Evolutionary conservation across 2,329 filamentous ascomycete genomes (phyloP).

Genomic region (Trichothecium roseum): DNA sequence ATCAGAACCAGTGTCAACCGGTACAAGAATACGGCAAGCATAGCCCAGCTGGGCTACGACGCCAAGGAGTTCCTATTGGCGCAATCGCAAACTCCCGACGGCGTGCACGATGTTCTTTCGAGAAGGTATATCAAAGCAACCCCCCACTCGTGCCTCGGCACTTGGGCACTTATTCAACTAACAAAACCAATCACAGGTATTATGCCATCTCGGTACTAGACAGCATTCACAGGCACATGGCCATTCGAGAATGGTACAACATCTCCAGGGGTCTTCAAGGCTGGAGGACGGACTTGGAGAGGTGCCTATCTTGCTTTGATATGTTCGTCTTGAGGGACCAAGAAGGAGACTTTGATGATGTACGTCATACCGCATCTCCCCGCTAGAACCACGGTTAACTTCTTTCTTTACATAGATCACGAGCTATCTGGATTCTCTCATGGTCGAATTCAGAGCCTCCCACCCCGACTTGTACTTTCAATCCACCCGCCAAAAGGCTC

Average conservation of each 20-base stretch:
- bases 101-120: slow-evolving; percentile 64
- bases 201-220: slow-evolving; percentile 66
- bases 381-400: not conserved
- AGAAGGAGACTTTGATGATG: slow-evolving; percentile 64
- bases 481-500: slow-evolving; percentile 57
- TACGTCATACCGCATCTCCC: slow-evolving; percentile 24
- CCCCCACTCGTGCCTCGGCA: too few species aligned
- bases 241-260: slow-evolving; percentile 65
- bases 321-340: slow-evolving; percentile 73
- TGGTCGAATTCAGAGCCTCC: slow-evolving; percentile 37
- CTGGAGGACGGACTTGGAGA: slow-evolving; percentile 51
- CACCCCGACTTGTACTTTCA: slow-evolving; percentile 42
- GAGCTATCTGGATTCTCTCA: not conserved
- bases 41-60: slow-evolving; percentile 71
- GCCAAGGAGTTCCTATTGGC: slow-evolving; percentile 73
- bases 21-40: slow-evolving; percentile 56
- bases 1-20: slow-evolving; percentile 61
- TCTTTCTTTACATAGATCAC: slow-evolving; percentile 7
- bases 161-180: slow-evolving; percentile 17
- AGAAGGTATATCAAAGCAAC: slow-evolving; percentile 51
- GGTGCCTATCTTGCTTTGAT: slow-evolving; percentile 67
- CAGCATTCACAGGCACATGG: slow-evolving; percentile 70
- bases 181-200: slow-evolving; percentile 38
- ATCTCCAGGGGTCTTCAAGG: slow-evolving; percentile 15
- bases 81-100: slow-evolving; percentile 49